Conservation (phyloP, 495 filamentous ascomycete genomes). For the Penicillium daleae region DNA sequence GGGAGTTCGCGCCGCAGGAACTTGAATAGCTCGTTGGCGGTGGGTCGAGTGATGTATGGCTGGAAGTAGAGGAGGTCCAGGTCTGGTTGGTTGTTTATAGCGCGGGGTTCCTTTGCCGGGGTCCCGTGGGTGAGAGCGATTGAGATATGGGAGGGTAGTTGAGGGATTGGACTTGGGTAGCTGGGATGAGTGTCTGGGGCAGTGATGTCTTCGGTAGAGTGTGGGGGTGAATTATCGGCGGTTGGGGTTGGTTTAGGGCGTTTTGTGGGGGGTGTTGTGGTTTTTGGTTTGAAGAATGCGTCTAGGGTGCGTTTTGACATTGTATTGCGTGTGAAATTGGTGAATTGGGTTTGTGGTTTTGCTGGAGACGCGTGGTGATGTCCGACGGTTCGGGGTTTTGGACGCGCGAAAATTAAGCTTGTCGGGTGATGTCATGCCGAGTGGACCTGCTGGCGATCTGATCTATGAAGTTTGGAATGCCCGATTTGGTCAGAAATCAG, state of each 20-base stretch:
- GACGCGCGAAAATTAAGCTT: constrained; percentile 7
- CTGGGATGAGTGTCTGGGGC: constrained; percentile 47
- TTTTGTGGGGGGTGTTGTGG: constrained; percentile 12
- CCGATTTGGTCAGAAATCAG: constrained; percentile 9
- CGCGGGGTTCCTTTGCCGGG: constrained; percentile 18
- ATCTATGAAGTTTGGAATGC: constrained; percentile 5
- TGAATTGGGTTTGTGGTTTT: background rate
- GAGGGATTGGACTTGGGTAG: constrained; percentile 66
- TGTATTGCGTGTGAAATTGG: background rate
- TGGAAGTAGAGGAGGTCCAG: constrained; percentile 71
- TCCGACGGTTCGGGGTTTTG: background rate
- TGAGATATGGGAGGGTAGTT: constrained; percentile 52
- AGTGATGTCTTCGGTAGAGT: constrained; percentile 1
- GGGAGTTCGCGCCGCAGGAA: constrained; percentile 65
- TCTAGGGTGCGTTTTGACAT: constrained; percentile 36
- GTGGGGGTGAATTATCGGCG: background rate
- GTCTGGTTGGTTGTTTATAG: constrained; percentile 63
- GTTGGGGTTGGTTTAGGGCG: constrained; percentile 21
- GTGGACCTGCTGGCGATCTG: constrained; percentile 9
- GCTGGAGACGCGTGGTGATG: constrained; percentile 1
- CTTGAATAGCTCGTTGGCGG: constrained; percentile 62
- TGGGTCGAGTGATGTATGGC: constrained; percentile 59
- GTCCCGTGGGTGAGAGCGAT: constrained; percentile 37
- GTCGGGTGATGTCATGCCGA: constrained; percentile 19
- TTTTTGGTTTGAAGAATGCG: constrained; percentile 30